A percentile compares a stretch with the other conserved stretches of the same genome.
phyloP scores from a whole-genome alignment of 352 stramenopile genomes.

The Pythium grandisporangium region DNA sequence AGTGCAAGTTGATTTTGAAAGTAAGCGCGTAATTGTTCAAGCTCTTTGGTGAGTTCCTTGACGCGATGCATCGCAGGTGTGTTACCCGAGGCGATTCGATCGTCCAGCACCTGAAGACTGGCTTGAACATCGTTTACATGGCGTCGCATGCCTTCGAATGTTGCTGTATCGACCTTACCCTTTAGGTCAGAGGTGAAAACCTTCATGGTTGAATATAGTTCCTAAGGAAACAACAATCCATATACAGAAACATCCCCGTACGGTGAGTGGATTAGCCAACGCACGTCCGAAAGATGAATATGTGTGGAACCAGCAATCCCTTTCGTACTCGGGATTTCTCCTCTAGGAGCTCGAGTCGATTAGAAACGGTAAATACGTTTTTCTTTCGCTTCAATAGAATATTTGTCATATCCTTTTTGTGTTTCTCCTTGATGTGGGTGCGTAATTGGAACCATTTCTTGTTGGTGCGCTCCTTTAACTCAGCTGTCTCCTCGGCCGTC shows the following conservation, averaged over 20 bases:
- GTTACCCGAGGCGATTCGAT: conserved; percentile 22
- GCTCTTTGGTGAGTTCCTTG: conserved; percentile 25
- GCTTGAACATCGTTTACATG: conserved; percentile 44
- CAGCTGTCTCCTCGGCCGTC: conserved; percentile 39
- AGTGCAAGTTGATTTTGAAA: conserved; percentile 27
- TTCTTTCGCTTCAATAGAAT: conserved; percentile 76
- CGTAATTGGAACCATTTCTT: conserved; percentile 68
- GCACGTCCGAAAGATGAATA: too few species aligned
- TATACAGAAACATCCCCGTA: neutral
- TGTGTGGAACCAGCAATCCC: too few species aligned
- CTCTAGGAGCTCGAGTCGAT: conserved; percentile 58
- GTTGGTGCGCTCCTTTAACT: conserved; percentile 51
- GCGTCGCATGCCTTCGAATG: conserved; percentile 35
- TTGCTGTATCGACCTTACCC: conserved; percentile 29
- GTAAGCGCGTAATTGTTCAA: conserved; percentile 17
- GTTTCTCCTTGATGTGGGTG: conserved; percentile 65
- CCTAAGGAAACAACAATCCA: conserved; percentile 8
- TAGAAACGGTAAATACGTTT: conserved; percentile 70
- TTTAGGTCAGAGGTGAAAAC: conserved; percentile 47
- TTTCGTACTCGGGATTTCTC: conserved; percentile 53
- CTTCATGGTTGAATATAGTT: conserved; percentile 58
- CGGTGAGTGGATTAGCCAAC: too few species aligned
- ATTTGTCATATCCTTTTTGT: conserved; percentile 66
- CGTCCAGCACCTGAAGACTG: conserved; percentile 35
- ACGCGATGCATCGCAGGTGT: conserved; percentile 33